Conservation (phyloP, 495 filamentous ascomycete species). For the Physcia stellaris region DNA sequence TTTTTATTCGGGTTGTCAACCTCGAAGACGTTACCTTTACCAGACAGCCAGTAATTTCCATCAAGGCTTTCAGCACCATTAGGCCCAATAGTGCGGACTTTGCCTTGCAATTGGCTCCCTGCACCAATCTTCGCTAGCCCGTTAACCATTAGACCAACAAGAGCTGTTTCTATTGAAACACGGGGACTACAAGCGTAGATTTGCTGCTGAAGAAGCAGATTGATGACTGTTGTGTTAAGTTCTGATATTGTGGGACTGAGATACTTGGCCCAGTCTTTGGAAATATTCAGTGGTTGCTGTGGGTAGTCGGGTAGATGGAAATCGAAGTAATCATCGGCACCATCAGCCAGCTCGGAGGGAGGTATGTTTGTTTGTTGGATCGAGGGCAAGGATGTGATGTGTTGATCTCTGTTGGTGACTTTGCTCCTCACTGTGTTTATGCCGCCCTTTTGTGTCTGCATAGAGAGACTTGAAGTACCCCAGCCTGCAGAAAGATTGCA, state of each 20-base stretch:
- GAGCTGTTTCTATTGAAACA: neutral
- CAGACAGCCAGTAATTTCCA: slow-evolving; percentile 10
- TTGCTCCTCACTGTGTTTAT: no score
- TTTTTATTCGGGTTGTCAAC: slow-evolving; percentile 7
- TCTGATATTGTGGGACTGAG: slow-evolving; percentile 6
- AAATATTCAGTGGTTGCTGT: slow-evolving; percentile 4
- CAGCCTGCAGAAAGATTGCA: no score
- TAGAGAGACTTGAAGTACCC: no score
- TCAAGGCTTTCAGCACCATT: neutral
- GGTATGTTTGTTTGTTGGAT: no score
- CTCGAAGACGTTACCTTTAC: slow-evolving; percentile 7
- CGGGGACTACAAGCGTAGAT: no score
- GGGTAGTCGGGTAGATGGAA: no score
- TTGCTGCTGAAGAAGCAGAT: no score
- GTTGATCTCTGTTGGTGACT: no score
- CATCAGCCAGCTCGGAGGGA: no score
- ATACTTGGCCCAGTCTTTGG: slow-evolving; percentile 8
- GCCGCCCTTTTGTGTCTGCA: no score
- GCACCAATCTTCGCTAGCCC: slow-evolving; percentile 7
- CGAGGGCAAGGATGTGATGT: no score
- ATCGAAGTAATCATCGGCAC: no score
- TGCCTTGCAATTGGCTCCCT: slow-evolving; percentile 4
- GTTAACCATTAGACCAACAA: slow-evolving; percentile 6
- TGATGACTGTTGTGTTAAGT: slow-evolving; percentile 8
- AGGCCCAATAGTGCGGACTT: neutral